Evolutionary conservation across 331 rosid genomes (phyloP).

Genomic region (Malus hybrid): DNA sequence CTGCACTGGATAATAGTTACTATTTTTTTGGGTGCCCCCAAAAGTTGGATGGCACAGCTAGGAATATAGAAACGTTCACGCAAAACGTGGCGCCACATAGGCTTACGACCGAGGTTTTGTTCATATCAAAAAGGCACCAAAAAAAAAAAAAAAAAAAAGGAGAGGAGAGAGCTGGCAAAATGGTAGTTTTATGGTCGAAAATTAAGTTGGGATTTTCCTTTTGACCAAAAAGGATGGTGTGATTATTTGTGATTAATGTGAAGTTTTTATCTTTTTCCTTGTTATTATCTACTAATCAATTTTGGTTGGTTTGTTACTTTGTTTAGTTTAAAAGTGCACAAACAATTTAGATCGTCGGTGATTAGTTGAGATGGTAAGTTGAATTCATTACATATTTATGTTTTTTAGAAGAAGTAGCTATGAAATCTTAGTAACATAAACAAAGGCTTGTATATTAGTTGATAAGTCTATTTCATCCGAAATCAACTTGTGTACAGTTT

Average conservation of each 20-base stretch:
- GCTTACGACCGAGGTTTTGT: not conserved
- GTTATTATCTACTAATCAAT: too few relatives aligned
- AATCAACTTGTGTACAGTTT: not conserved
- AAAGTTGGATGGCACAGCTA: slow-evolving; percentile 2
- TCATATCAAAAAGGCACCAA: not conserved
- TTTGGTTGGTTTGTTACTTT: too few relatives aligned
- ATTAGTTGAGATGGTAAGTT: too few relatives aligned
- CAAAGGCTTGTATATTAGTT: too few relatives aligned
- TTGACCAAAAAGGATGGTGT: not conserved
- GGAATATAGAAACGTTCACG: slow-evolving; percentile 10
- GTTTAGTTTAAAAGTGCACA: too few relatives aligned
- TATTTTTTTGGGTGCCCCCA: not conserved
- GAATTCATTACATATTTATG: too few relatives aligned
- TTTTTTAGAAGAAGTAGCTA: too few relatives aligned
- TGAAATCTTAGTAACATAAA: too few relatives aligned
- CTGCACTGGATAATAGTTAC: not conserved
- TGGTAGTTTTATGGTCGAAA: not conserved
- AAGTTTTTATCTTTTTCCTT: not conserved
- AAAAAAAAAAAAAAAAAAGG: not conserved
- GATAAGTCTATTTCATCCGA: too few relatives aligned
- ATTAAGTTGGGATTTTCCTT: not conserved
- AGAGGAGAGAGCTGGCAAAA: not conserved
- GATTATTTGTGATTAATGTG: not conserved
- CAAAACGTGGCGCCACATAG: slow-evolving; percentile 56
- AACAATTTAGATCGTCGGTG: too few relatives aligned